Percentiles rank a stretch among this genome's conserved stretches.
Conservation (phyloP, 2,329 filamentous ascomycete species). For the Trichophyton verrucosum region DNA sequence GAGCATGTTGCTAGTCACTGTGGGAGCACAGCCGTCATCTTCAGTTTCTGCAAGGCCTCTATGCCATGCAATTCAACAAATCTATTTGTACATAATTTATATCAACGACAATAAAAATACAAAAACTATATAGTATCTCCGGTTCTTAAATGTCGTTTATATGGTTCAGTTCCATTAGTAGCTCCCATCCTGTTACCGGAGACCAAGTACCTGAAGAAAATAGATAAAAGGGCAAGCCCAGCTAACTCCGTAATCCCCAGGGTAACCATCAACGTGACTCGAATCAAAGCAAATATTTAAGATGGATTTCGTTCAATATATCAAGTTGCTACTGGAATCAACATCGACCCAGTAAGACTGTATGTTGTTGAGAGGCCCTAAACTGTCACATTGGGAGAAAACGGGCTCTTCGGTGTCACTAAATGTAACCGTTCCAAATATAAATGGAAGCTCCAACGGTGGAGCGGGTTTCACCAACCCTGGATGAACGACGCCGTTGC, state of each 20-base stretch:
- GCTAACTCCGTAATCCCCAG: not conserved
- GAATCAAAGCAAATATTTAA: not conserved
- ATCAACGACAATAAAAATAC: not conserved
- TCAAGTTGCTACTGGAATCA: conserved; percentile 16
- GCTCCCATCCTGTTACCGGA: too few relatives aligned
- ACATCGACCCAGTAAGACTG: conserved; percentile 18
- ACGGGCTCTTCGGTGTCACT: not conserved
- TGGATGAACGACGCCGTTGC: conserved; percentile 15
- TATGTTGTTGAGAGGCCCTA: conserved; percentile 7
- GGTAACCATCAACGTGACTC: too few relatives aligned
- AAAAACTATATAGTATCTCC: not conserved
- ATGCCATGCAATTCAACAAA: not conserved
- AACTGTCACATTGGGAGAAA: not conserved
- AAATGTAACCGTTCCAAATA: conserved; percentile 3
- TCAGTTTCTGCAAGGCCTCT: not conserved
- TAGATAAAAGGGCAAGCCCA: not conserved
- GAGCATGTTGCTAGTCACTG: not conserved
- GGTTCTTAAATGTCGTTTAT: not conserved
- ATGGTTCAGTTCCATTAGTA: not conserved
- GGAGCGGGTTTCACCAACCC: conserved; percentile 15
- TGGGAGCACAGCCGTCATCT: not conserved
- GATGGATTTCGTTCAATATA: not conserved
- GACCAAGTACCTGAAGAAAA: too few relatives aligned
- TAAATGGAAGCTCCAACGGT: not conserved
- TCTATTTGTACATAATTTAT: conserved; percentile 1